Evolutionary conservation across 2,329 filamentous ascomycete species (phyloP).

Genomic region (Hyphodiscus sp.): DNA sequence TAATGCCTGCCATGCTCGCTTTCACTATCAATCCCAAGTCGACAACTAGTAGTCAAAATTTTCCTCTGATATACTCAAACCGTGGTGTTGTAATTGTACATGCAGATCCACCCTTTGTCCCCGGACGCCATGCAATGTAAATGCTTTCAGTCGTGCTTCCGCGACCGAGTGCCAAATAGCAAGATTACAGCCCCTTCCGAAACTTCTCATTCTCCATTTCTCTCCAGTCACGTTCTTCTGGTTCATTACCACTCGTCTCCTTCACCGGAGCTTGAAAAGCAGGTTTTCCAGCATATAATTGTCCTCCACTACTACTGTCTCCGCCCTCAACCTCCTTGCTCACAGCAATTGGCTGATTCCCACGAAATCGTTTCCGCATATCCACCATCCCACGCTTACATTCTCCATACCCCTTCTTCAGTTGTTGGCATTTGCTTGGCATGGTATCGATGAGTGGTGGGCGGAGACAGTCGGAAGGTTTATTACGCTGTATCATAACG

Average conservation of each 20-base stretch:
- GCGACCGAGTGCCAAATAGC: too few relatives aligned
- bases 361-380: conserved; percentile 97
- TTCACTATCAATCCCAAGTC: too few relatives aligned
- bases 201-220: conserved; percentile 60
- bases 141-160: too few relatives aligned
- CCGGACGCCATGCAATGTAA: too few relatives aligned
- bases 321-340: conserved; percentile 55
- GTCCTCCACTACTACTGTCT: conserved; percentile 39
- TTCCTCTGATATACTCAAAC: too few relatives aligned
- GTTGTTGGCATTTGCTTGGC: conserved; percentile 82
- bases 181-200: conserved; percentile 27
- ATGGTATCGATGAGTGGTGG: conserved; percentile 75
- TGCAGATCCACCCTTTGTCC: too few relatives aligned
- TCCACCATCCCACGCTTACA: conserved; percentile 96
- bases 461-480: conserved; percentile 80
- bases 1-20: too few relatives aligned
- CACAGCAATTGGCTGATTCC: conserved; percentile 75
- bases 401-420: conserved; percentile 87
- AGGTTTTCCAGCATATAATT: conserved; percentile 73
- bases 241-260: conserved; percentile 62
- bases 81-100: too few relatives aligned
- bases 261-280: conserved; percentile 60
- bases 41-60: too few relatives aligned
- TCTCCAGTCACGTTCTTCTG: conserved; percentile 53
- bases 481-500: conserved; percentile 85